phyloP scores from a whole-genome alignment of 441 rosid genomes.

The Hypseocharis bilobata region DNA sequence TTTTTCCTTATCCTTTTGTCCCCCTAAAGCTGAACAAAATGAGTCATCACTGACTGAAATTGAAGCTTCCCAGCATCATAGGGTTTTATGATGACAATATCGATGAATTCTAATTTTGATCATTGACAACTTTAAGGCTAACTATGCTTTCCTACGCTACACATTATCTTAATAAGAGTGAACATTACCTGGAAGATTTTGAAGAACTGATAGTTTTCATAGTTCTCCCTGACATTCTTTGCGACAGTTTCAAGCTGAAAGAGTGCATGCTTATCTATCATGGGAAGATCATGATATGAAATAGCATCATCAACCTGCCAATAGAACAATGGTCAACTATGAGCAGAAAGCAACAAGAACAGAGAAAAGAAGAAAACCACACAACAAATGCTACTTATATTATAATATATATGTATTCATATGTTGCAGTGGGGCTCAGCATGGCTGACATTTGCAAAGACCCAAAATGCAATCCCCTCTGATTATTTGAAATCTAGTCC shows the following conservation, averaged over 20 bases:
- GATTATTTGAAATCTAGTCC: no score
- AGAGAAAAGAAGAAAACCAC: background rate
- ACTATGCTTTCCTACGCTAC: background rate
- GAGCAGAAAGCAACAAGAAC: background rate
- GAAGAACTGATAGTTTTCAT: constrained; percentile 78
- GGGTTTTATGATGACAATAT: background rate
- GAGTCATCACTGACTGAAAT: no score
- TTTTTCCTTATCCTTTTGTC: no score
- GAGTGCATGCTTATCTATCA: constrained; percentile 81
- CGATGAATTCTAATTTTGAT: background rate
- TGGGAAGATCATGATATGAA: constrained; percentile 64
- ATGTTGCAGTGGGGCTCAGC: no score
- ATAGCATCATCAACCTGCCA: constrained; percentile 67
- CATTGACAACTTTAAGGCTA: background rate
- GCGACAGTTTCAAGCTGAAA: constrained; percentile 80
- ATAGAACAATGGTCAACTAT: constrained; percentile 12
- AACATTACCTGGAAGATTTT: constrained; percentile 77
- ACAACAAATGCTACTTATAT: background rate
- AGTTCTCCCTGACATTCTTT: constrained; percentile 56
- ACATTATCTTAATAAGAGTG: background rate
- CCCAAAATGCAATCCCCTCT: no score
- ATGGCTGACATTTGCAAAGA: no score
- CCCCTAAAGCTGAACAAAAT: background rate
- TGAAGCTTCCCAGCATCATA: background rate
- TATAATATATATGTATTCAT: no score